These are phyloP conservation scores for Fremontodendron californicum DNA, from an alignment of 345 rosid species.

Conservation along the genomic window DNA sequence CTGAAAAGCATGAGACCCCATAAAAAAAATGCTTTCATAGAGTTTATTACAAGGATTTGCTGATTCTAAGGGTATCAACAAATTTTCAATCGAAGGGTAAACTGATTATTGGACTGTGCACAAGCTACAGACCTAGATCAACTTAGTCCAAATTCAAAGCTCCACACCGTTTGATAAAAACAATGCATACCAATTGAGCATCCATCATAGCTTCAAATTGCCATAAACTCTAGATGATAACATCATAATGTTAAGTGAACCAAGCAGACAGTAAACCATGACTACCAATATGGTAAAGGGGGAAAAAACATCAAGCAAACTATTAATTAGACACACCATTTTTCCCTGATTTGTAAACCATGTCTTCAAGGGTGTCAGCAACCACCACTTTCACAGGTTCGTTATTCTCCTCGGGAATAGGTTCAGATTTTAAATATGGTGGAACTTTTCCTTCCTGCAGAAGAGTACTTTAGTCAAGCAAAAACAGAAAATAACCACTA, in stretches of 20 bases:
- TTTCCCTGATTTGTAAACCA: constrained; percentile 78
- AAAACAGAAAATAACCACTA: neutral
- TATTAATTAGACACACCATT: constrained; percentile 48
- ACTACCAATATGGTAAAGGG: neutral
- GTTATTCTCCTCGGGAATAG: constrained; percentile 74
- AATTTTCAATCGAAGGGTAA: neutral
- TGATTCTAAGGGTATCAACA: neutral
- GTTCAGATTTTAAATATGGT: constrained; percentile 69
- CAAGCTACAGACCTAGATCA: neutral
- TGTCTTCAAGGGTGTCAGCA: constrained; percentile 71
- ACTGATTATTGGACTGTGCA: neutral
- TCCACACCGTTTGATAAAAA: neutral
- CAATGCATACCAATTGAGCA: neutral
- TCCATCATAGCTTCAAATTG: neutral
- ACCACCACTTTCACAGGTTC: constrained; percentile 94
- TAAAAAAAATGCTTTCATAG: neutral
- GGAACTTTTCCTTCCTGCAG: constrained; percentile 82
- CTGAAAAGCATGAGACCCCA: neutral
- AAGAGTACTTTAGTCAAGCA: constrained; percentile 11
- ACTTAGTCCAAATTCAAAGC: neutral
- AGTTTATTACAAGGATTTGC: neutral
- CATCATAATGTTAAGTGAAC: neutral
- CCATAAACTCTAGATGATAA: neutral
- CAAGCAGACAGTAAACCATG: neutral
- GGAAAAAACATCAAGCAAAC: neutral